phyloP scores from a whole-genome alignment of 2,329 filamentous ascomycete genomes.

The Pseudocercospora fuligena region DNA sequence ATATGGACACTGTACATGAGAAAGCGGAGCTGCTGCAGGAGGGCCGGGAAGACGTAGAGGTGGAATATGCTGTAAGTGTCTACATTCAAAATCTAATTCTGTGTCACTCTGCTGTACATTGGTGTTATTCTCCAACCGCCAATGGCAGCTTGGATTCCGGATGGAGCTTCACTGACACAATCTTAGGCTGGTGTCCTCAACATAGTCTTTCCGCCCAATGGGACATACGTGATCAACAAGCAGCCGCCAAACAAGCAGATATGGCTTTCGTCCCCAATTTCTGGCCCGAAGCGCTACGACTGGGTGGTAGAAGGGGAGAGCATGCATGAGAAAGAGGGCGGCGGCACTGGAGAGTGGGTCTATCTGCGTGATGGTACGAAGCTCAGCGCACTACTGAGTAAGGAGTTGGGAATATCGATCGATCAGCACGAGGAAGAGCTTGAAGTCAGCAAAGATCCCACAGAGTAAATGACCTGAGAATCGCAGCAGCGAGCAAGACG shows the following conservation, averaged over 20 bases:
- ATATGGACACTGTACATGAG: conserved; percentile 65
- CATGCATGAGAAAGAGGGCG: conserved; percentile 79
- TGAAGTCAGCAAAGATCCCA: conserved; percentile 34
- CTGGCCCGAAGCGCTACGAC: conserved; percentile 92
- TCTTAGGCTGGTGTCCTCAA: conserved; percentile 82
- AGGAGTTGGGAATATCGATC: conserved; percentile 75
- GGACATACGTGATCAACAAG: conserved; percentile 96
- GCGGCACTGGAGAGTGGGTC: conserved; percentile 77
- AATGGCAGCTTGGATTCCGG: not conserved
- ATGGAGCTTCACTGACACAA: conserved; percentile 1
- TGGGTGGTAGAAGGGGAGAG: conserved; percentile 77
- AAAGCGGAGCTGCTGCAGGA: conserved; percentile 77
- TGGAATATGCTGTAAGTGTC: conserved; percentile 79
- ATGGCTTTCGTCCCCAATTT: conserved; percentile 90
- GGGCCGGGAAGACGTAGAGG: conserved; percentile 74
- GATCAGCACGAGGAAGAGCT: conserved; percentile 37
- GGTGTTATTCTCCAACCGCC: not conserved
- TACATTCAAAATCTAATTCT: not conserved
- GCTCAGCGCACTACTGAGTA: conserved; percentile 71
- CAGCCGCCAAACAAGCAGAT: conserved; percentile 97
- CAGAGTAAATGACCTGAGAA: conserved; percentile 27
- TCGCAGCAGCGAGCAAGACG: not conserved
- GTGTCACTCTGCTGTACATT: not conserved
- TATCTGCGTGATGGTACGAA: conserved; percentile 83
- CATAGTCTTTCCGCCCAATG: conserved; percentile 69